Percentiles rank a stretch among this genome's conserved stretches.
Evolutionary conservation across 2,329 filamentous ascomycete genomes (phyloP).

Genomic region (Emmonsiellopsis sp.): DNA sequence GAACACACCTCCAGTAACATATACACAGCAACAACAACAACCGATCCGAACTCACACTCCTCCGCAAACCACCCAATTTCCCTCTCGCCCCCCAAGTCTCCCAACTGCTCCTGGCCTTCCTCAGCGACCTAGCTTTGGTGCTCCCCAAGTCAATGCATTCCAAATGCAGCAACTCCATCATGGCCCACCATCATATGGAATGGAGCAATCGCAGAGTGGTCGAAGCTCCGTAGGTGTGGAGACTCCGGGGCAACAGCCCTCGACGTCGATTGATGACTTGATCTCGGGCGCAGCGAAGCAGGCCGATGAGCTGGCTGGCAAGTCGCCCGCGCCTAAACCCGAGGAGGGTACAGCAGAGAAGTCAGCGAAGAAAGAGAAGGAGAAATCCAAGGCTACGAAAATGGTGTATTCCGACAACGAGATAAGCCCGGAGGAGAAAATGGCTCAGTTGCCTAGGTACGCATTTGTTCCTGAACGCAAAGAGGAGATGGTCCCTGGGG

Average conservation of each 20-base stretch:
- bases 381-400: constrained; percentile 52
- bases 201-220: constrained; percentile 14
- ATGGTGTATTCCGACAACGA: constrained; percentile 77
- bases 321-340: constrained; percentile 22
- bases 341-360: constrained; percentile 40
- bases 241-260: constrained; percentile 23
- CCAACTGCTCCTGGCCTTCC: constrained; percentile 50
- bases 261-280: constrained; percentile 42
- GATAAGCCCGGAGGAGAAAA: constrained; percentile 78
- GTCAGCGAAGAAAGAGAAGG: constrained; percentile 56
- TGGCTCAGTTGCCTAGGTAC: constrained; percentile 70
- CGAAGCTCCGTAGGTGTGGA: constrained; percentile 16
- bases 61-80: constrained; percentile 24
- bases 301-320: constrained; percentile 30
- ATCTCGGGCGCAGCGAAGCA: constrained; percentile 40
- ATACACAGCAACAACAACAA: constrained; percentile 31
- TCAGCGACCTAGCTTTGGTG: constrained; percentile 49
- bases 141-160: constrained; percentile 43
- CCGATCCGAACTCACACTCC: constrained; percentile 34
- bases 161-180: constrained; percentile 50
- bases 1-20: constrained; percentile 32
- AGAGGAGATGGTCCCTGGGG: constrained; percentile 26
- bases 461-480: constrained; percentile 48
- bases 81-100: constrained; percentile 42
- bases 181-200: constrained; percentile 24